Evolutionary conservation across 345 rosid genomes (phyloP).

Genomic region (Brassica napus): Da-Ae NC_063447.1:8383501-8384000

Average conservation of each 20-base stretch:
- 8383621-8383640: not conserved
- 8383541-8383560: not conserved
- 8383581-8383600: not conserved
- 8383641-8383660: not conserved
- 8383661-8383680: not conserved
- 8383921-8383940: not conserved
- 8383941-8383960: not conserved
- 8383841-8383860: constrained; percentile 1
- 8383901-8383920: constrained; percentile 17
- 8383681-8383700: constrained; percentile 7
- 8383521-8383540: not conserved
- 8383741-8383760: not conserved
- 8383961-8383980: not conserved
- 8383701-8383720: constrained; percentile 1
- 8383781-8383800: constrained; percentile 9
- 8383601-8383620: not conserved
- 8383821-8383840: constrained; percentile 31
- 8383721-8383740: constrained; percentile 21
- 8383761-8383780: constrained; percentile 21
- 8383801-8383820: constrained; percentile 23
- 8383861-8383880: constrained; percentile 17
- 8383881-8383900: constrained; percentile 14
- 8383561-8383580: not conserved
- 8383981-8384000: not conserved
- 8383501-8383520: not conserved